Evolutionary conservation across 257 asterid species (phyloP).

Genomic region (Anisodus acutangulus): DNA sequence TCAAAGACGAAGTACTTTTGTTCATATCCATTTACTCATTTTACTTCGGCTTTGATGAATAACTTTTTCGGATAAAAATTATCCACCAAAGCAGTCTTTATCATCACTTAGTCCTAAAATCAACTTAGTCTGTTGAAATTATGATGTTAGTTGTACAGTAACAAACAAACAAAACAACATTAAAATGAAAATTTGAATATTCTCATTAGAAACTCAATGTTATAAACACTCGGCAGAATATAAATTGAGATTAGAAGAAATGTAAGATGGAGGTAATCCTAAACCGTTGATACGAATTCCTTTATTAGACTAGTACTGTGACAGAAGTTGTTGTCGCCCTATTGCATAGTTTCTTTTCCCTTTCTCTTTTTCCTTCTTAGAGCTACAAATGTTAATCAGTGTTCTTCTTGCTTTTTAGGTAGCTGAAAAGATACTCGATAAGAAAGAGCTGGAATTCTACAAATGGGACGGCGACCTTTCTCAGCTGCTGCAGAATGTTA

Average conservation of each 20-base stretch:
- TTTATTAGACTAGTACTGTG: not conserved
- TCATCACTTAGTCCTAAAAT: not conserved
- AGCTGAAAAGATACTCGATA: constrained; percentile 66
- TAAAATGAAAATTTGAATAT: not conserved
- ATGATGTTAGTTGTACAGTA: not conserved
- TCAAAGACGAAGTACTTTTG: too few species aligned
- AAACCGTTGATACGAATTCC: not conserved
- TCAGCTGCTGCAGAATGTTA: constrained; percentile 78
- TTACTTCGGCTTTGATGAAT: too few species aligned
- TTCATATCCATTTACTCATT: too few species aligned
- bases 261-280: not conserved
- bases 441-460: constrained; percentile 88
- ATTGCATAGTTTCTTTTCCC: not conserved
- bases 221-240: not conserved
- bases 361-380: not conserved
- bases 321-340: not conserved
- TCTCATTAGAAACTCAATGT: not conserved
- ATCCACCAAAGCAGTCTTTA: not conserved
- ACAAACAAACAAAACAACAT: not conserved
- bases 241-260: not conserved
- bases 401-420: constrained; percentile 49
- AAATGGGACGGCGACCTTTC: constrained; percentile 90
- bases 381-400: not conserved
- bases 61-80: too few species aligned
- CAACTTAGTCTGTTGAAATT: not conserved